Percentiles rank a stretch among this genome's conserved stretches.
phyloP scores from a whole-genome alignment of 2,329 filamentous ascomycete genomes.

The Coniochaeta pulveracea region DNA sequence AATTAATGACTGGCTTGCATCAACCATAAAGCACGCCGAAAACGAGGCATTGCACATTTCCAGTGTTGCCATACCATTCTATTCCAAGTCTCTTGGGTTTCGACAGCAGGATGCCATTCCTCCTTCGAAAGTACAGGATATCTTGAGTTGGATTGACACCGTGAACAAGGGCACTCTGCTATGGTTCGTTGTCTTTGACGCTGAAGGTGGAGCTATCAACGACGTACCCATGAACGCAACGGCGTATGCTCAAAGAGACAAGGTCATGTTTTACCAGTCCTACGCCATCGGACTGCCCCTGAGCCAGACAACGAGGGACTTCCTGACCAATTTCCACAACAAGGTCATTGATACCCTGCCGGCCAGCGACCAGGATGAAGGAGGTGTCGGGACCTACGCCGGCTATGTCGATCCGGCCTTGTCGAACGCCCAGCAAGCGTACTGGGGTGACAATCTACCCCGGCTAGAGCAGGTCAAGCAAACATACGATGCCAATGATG shows the following conservation, averaged over 20 bases:
- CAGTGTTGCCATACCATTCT: slow-evolving; percentile 38
- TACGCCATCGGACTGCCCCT: slow-evolving; percentile 44
- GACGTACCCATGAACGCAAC: slow-evolving; percentile 44
- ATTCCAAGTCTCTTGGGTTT: slow-evolving; percentile 46
- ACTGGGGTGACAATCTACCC: slow-evolving; percentile 43
- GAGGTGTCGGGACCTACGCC: slow-evolving; percentile 40
- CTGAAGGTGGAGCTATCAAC: slow-evolving; percentile 46
- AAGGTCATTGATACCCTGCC: slow-evolving; percentile 23
- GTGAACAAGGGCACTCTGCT: slow-evolving; percentile 36
- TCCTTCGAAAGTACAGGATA: slow-evolving; percentile 27
- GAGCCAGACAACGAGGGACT: slow-evolving; percentile 31
- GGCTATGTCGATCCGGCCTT: slow-evolving; percentile 50
- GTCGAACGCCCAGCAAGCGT: slow-evolving; percentile 31
- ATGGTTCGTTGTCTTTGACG: slow-evolving; percentile 54
- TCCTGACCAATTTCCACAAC: slow-evolving; percentile 39
- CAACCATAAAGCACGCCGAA: slow-evolving; percentile 41
- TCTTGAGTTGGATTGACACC: slow-evolving; percentile 43
- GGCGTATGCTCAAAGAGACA: slow-evolving; percentile 52
- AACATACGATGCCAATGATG: slow-evolving; percentile 37
- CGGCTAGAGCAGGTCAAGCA: slow-evolving; percentile 36
- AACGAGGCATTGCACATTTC: slow-evolving; percentile 33
- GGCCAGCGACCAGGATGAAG: slow-evolving; percentile 16
- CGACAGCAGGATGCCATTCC: slow-evolving; percentile 34
- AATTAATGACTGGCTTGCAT: slow-evolving; percentile 50
- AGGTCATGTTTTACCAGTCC: slow-evolving; percentile 51